Percentiles rank a stretch among this genome's conserved stretches.
These are phyloP conservation scores for Breviolum minutum DNA, from an alignment of 73 alveolate species.

Conservation along the genomic window DNA sequence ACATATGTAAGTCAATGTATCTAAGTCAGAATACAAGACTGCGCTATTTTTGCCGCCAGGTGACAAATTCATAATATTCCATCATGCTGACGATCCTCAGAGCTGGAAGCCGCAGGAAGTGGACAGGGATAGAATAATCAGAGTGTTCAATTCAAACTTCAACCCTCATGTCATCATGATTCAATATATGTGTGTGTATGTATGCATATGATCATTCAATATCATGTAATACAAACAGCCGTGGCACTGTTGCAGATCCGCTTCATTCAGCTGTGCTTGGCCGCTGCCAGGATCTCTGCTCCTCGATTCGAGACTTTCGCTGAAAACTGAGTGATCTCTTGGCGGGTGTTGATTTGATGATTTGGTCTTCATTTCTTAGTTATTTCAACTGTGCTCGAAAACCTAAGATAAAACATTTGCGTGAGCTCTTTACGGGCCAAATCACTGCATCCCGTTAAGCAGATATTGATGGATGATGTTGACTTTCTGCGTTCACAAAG, in stretches of 20 bases:
- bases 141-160: not conserved
- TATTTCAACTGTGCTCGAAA: not conserved
- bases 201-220: no score
- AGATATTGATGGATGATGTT: no score
- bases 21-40: not conserved
- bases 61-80: slow-evolving; percentile 62
- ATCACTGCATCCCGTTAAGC: no score
- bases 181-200: no score
- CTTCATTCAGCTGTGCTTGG: slow-evolving; percentile 80
- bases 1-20: not conserved
- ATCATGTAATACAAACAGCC: not conserved
- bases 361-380: not conserved
- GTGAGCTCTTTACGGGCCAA: no score
- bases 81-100: slow-evolving; percentile 66
- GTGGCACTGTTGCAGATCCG: slow-evolving; percentile 48
- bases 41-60: not conserved
- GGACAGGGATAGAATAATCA: no score
- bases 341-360: not conserved
- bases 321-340: not conserved
- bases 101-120: no score
- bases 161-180: not conserved
- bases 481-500: no score
- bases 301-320: not conserved
- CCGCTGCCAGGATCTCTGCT: slow-evolving; percentile 44
- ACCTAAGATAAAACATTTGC: no score